These are phyloP conservation scores for Fusarium multiceps DNA, from an alignment of 2,329 filamentous ascomycete genomes.

Conservation along the genomic window DNA sequence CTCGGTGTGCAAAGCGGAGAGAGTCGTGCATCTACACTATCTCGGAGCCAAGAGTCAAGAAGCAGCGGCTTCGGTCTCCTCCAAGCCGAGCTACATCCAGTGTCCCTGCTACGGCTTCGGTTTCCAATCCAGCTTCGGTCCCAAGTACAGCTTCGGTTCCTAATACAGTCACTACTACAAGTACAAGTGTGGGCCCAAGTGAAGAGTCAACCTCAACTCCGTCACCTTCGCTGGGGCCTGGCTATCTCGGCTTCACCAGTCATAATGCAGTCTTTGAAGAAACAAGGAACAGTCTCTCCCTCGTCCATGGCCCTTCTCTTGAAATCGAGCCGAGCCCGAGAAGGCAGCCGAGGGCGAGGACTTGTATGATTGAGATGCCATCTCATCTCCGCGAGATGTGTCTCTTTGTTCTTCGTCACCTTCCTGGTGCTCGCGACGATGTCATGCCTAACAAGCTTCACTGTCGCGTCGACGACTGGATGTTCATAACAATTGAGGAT, in stretches of 20 bases:
- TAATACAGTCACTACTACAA: neutral
- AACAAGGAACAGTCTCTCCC: conserved; percentile 54
- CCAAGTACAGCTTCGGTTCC: neutral
- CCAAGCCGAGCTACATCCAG: neutral
- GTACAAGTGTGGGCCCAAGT: neutral
- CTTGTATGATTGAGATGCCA: conserved; percentile 39
- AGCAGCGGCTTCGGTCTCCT: conserved; percentile 23
- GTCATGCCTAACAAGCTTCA: conserved; percentile 40
- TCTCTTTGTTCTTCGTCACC: conserved; percentile 52
- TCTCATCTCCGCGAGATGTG: conserved; percentile 51
- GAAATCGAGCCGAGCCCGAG: conserved; percentile 20
- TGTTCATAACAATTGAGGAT: conserved; percentile 42
- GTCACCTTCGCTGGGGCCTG: conserved; percentile 41
- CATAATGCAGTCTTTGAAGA: conserved; percentile 57
- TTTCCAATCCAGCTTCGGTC: neutral
- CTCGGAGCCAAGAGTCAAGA: conserved; percentile 34
- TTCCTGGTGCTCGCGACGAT: conserved; percentile 46
- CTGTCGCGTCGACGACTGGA: conserved; percentile 49
- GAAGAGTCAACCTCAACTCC: conserved; percentile 24
- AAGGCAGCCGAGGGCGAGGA: conserved; percentile 2
- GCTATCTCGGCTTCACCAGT: conserved; percentile 60
- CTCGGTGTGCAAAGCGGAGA: conserved; percentile 53
- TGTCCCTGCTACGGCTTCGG: neutral
- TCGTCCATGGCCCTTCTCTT: conserved; percentile 44
- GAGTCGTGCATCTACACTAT: conserved; percentile 54